Evolutionary conservation across 768 basidiomycete species (phyloP), one percentile per base, ranked within the genome.

Genomic region (Pleurotus tuoliensis): DNA sequence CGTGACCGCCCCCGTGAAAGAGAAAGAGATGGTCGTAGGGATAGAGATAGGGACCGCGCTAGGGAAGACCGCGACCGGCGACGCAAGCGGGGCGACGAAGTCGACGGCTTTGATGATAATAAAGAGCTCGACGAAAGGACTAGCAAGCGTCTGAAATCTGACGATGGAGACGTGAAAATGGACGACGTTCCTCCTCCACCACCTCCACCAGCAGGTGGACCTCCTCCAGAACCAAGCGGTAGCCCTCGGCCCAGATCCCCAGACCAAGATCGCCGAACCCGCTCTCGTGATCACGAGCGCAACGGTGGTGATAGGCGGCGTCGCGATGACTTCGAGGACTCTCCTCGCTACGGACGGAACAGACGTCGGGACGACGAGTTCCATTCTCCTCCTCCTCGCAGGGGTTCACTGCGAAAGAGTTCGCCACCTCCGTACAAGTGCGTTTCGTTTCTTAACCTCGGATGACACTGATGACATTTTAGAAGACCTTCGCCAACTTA

Each of bases 401-500:
- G 62, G 48, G 69, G 66, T 55, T 72, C 68, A 57, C 74, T 72
- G 45, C 69, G 65, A 59, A 75, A 71, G 60, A 82, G 72, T 51
- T 66, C 64, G 48, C 69, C 76, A 43, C 81, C 79, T 24, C 75
- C 79, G 41, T 66, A 78, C 45, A 77, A 72, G 84, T 83, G 67
- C 30, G 76, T 64, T 56, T 51, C 53, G 24, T 30, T 61, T 44
- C 43, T 45, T 41, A 22, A 27, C 40, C 59, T 44, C 34, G 51
- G 41, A 62, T 34, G 50, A 44, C 54, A 49, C 15, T 47, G 25
- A 47, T 45, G 20, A 57, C 11, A 57, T 38, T 58, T n/a, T 58
- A 91, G 89, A 63, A 83, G 90, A 55, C 78, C 79, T 37, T 89
- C 90, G 15, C 88, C 90, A 18, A 77, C 79, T 25, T 89, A 91